Evolutionary conservation across 192 early-diverging fungal species (phyloP).

Genomic region (Podochytrium sp.): DNA sequence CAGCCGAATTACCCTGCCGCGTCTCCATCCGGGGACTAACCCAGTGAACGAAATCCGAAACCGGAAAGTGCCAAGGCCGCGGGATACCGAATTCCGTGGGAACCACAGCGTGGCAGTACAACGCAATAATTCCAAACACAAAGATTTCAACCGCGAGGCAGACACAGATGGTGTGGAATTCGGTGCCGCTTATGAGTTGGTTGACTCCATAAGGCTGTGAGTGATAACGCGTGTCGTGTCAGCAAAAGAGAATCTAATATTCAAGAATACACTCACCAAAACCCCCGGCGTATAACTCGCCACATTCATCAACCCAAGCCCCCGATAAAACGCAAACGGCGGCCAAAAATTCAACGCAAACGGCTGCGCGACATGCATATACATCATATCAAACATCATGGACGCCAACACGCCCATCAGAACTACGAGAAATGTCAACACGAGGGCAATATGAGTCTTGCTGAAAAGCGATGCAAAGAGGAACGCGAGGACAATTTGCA

Average conservation of each 20-base stretch:
- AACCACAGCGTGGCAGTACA: constrained; percentile 53
- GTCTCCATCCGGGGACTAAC: too few species aligned
- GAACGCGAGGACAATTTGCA: constrained; percentile 69
- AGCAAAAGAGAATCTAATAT: constrained; percentile 6
- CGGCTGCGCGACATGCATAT: constrained; percentile 33
- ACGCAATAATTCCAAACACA: constrained; percentile 48
- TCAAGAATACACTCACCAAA: constrained; percentile 18
- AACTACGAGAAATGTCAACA: constrained; percentile 62
- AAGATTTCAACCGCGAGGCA: constrained; percentile 53
- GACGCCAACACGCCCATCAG: constrained; percentile 66
- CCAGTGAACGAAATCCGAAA: too few species aligned
- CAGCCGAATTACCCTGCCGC: too few species aligned
- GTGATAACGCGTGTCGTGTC: background rate
- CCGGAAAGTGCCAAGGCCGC: constrained; percentile 68
- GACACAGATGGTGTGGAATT: constrained; percentile 57
- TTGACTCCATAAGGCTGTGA: constrained; percentile 54
- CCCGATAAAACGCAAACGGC: constrained; percentile 77
- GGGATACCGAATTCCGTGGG: constrained; percentile 70
- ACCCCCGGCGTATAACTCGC: constrained; percentile 47
- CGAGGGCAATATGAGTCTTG: constrained; percentile 57
- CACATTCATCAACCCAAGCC: constrained; percentile 55
- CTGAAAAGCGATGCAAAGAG: constrained; percentile 66
- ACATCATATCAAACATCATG: constrained; percentile 53
- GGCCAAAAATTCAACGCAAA: constrained; percentile 74
- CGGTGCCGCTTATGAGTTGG: constrained; percentile 55